phyloP scores from a whole-genome alignment of 2,329 filamentous ascomycete species.

The Nemania serpens region DNA sequence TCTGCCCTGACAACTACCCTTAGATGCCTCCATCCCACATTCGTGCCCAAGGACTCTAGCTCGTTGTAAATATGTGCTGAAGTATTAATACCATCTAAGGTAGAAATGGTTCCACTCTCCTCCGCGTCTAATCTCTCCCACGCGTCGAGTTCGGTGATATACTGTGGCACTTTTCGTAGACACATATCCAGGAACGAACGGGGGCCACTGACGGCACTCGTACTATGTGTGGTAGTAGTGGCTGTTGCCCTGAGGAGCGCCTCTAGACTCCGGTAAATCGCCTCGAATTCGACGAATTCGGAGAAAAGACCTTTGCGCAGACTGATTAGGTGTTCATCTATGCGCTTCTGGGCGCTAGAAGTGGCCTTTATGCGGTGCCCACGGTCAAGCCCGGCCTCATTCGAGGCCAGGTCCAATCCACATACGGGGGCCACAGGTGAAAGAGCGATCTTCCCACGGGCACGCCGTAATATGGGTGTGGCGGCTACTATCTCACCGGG shows the following conservation, averaged over 20 bases:
- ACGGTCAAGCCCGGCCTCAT: constrained; percentile 7
- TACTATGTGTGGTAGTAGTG: constrained; percentile 10
- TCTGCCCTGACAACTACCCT: constrained; percentile 53
- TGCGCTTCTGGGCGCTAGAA: constrained; percentile 26
- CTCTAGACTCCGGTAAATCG: constrained; percentile 52
- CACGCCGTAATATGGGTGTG: constrained; percentile 40
- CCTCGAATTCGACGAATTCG: constrained; percentile 48
- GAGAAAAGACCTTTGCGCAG: constrained; percentile 42
- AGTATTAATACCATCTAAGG: constrained; percentile 44
- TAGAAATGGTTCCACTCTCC: constrained; percentile 44
- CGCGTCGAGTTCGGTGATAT: constrained; percentile 51
- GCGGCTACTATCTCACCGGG: constrained; percentile 36
- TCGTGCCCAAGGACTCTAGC: constrained; percentile 50
- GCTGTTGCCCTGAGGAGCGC: constrained; percentile 50
- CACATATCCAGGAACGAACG: constrained; percentile 55
- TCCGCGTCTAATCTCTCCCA: constrained; percentile 47
- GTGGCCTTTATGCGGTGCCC: constrained; percentile 20
- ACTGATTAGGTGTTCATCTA: constrained; percentile 43
- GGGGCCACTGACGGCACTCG: constrained; percentile 32
- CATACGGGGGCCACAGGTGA: constrained; percentile 28
- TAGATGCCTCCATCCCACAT: constrained; percentile 52
- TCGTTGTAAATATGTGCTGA: constrained; percentile 55
- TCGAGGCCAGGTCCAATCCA: constrained; percentile 1
- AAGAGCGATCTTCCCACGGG: constrained; percentile 33
- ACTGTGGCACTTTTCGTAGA: constrained; percentile 53